phyloP scores from a whole-genome alignment of 2,329 filamentous ascomycete genomes.

The Berkeleyomyces rouxiae region DNA sequence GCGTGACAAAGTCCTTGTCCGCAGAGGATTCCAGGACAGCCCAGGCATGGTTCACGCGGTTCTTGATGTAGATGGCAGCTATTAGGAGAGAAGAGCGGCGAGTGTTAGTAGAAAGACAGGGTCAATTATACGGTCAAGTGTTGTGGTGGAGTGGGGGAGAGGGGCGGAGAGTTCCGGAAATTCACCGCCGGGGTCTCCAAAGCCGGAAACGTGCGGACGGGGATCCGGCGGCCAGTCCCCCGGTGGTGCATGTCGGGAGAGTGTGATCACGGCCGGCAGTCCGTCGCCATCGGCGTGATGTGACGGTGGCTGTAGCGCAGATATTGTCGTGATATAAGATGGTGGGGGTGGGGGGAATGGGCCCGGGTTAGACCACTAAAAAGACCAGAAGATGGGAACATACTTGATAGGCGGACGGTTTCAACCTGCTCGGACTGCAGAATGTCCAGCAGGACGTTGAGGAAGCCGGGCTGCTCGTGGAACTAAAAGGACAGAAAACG shows the following conservation, averaged over 20 bases:
- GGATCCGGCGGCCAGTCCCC: too few relatives aligned
- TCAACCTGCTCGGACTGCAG: conserved; percentile 75
- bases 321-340: conserved; percentile 3
- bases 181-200: conserved; percentile 4
- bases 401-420: conserved; percentile 78
- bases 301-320: not conserved
- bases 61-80: conserved; percentile 98
- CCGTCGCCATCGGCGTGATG: not conserved
- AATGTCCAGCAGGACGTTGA: conserved; percentile 78
- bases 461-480: conserved; percentile 78
- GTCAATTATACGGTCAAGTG: not conserved
- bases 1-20: conserved; percentile 55
- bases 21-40: conserved; percentile 53
- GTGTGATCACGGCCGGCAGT: not conserved
- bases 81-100: conserved; percentile 15
- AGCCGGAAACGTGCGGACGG: conserved; percentile 1
- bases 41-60: conserved; percentile 90
- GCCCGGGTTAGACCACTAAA: conserved; percentile 11
- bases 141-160: not conserved
- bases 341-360: conserved; percentile 17
- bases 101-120: not conserved
- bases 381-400: conserved; percentile 21
- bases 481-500: conserved; percentile 38
- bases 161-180: not conserved
- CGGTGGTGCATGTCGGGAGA: too few relatives aligned